Percentiles rank a stretch among this genome's conserved stretches.
Evolutionary conservation across 768 basidiomycete species (phyloP).

Genomic region (Suillus ampliporus): DNA sequence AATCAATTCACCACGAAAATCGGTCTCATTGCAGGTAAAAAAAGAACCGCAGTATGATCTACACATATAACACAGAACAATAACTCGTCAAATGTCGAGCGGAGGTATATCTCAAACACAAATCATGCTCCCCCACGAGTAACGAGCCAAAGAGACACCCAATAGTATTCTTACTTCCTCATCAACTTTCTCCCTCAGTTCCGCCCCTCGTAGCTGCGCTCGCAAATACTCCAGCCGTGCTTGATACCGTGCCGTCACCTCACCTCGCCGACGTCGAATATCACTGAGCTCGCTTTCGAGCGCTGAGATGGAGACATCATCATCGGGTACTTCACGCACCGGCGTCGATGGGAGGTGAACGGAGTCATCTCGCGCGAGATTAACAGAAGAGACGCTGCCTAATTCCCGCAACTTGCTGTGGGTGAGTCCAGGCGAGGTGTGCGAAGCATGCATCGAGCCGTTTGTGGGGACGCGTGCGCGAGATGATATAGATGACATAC

Average conservation of each 20-base stretch:
- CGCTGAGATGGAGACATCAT: conserved; percentile 42
- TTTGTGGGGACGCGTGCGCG: conserved; percentile 38
- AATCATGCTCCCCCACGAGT: background rate
- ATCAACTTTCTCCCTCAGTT: conserved; percentile 82
- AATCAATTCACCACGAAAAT: too few relatives aligned
- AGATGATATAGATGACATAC: conserved; percentile 64
- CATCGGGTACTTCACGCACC: conserved; percentile 26
- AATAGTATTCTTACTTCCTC: conserved; percentile 55
- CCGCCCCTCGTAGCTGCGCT: conserved; percentile 82
- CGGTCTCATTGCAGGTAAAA: background rate
- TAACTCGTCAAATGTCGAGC: background rate
- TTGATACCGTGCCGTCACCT: conserved; percentile 75
- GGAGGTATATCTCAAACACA: conserved; percentile 6
- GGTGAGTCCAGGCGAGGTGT: conserved; percentile 34
- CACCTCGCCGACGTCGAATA: conserved; percentile 69
- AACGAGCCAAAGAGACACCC: background rate
- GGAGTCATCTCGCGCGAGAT: conserved; percentile 53
- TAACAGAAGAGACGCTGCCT: conserved; percentile 51
- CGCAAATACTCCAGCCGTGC: conserved; percentile 79
- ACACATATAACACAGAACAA: background rate
- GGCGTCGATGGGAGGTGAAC: conserved; percentile 39
- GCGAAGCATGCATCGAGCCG: conserved; percentile 36
- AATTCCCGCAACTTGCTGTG: conserved; percentile 37
- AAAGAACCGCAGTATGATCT: background rate
- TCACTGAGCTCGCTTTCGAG: conserved; percentile 69